Base-by-base conservation (phyloP, 2,329 filamentous ascomycete species). In the Aspergillus pseudoterreus region DNA sequence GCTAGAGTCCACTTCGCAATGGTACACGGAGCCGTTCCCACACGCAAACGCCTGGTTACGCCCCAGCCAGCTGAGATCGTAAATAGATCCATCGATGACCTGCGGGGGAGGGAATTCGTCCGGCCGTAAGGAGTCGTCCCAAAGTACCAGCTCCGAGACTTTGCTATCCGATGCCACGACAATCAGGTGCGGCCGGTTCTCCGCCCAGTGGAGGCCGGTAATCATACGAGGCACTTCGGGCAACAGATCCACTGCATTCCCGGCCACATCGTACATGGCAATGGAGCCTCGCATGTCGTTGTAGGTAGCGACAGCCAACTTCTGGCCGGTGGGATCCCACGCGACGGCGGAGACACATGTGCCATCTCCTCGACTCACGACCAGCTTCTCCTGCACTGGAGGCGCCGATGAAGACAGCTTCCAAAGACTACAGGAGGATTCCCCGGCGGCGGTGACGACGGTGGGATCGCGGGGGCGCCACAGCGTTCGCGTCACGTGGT, bases 391-490 rank as follows among this genome's bases (percentile, higher is more conserved):
- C 44, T 68, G 61, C 11, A 63, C 58, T 0, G 70, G 65, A 4
- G 56, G 38, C 3, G 60, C 59, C 1, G 60, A 58, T 9, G 60
- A 58, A 1, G 71, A 65, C 15, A 76, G 53, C 51, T 71, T 74
- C 74, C 74, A 78, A 36, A 78, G 52, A 19, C 68, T 72, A 59
- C 74, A 77, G 58, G 74, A 74, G 43, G 67, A 62, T 44, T 77
- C 72, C 19, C 76, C 73, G 36, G 70, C 68, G 3, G 70, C 69
- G 44, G 71, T 68, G 15, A 79, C 59, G 15, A 72, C 56, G 6
- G 71, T 70, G 21, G 73, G 65, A 61, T 77, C 73, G 4, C 63
- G 56, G 6, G 76, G 76, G 45, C 72, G 73, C 76, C 76, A 79
- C 44, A 67, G 54, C 4, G 68, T 62, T 4, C 65, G 63, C 2